phyloP scores from a whole-genome alignment of 176 grass and related monocot genomes.

The Bolboschoenus planiculmis region DNA sequence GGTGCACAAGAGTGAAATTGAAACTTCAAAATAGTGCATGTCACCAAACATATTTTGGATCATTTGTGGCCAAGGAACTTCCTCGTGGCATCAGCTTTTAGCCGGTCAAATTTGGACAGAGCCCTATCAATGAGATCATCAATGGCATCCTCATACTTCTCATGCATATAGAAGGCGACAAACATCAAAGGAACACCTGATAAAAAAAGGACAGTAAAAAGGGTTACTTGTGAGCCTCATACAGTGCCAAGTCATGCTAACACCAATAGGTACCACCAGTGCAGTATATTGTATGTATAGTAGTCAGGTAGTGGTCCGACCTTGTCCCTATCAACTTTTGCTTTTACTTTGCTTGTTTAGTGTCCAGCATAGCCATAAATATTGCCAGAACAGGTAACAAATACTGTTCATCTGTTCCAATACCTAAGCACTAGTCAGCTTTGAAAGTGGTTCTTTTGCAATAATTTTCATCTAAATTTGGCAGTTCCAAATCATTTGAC shows the following conservation, averaged over 20 bases:
- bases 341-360: not conserved
- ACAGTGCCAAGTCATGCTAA: not conserved
- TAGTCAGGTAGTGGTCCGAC: not conserved
- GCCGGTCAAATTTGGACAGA: constrained; percentile 21
- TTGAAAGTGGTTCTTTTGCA: constrained; percentile 1
- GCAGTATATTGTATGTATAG: not conserved
- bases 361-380: not conserved
- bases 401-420: not conserved
- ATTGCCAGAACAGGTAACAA: not conserved
- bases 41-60: constrained; percentile 16
- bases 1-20: not conserved
- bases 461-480: constrained; percentile 14
- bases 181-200: constrained; percentile 68
- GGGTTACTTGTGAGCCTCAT: not conserved
- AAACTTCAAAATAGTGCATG: not conserved
- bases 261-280: not conserved
- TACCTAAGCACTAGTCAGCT: not conserved
- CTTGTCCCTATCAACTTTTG: not conserved
- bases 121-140: constrained; percentile 38
- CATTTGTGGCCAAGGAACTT: constrained; percentile 43
- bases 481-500: not conserved
- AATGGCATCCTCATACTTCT: constrained; percentile 82
- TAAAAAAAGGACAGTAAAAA: constrained; percentile 15
- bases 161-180: constrained; percentile 63
- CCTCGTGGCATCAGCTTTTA: constrained; percentile 40